Conservation (phyloP, 805 yeast species). For the Komagataella kurtzmanii region DNA sequence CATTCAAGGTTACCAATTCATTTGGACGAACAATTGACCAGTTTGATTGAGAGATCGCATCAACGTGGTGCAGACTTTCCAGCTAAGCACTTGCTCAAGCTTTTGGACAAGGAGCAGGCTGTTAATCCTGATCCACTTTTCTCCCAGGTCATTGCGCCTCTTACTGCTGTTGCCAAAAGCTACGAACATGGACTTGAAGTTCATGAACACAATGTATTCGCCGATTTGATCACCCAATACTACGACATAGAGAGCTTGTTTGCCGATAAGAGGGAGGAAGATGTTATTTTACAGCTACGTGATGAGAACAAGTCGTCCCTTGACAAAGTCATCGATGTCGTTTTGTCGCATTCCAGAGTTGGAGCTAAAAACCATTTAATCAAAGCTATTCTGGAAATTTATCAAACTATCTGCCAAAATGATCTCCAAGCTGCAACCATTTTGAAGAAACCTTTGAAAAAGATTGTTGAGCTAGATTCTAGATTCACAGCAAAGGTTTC, state of each 20-base stretch:
- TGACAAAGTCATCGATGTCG: conserved; percentile 54
- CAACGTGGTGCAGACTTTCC: conserved; percentile 78
- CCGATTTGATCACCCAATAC: conserved; percentile 56
- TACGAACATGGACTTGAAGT: conserved; percentile 67
- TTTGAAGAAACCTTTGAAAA: conserved; percentile 60
- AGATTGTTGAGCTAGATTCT: conserved; percentile 78
- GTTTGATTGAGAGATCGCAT: conserved; percentile 51
- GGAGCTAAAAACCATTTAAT: conserved; percentile 87
- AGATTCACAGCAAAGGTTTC: conserved; percentile 90
- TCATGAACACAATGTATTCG: conserved; percentile 73
- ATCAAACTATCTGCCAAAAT: conserved; percentile 67
- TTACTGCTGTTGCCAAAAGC: conserved; percentile 53
- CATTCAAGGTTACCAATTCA: conserved; percentile 80
- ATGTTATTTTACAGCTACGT: conserved; percentile 74
- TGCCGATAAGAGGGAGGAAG: conserved; percentile 71
- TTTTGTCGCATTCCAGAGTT: conserved; percentile 84
- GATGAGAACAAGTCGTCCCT: conserved; percentile 76
- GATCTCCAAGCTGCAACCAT: conserved; percentile 43
- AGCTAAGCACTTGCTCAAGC: conserved; percentile 67
- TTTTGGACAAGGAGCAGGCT: conserved; percentile 47
- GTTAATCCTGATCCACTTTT: conserved; percentile 36
- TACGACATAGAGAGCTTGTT: conserved; percentile 68
- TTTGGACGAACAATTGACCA: conserved; percentile 53
- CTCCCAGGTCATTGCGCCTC: conserved; percentile 54
- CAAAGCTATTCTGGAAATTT: conserved; percentile 70